phyloP scores from a whole-genome alignment of 257 asterid species.

The Primulina huaijiensis region DNA sequence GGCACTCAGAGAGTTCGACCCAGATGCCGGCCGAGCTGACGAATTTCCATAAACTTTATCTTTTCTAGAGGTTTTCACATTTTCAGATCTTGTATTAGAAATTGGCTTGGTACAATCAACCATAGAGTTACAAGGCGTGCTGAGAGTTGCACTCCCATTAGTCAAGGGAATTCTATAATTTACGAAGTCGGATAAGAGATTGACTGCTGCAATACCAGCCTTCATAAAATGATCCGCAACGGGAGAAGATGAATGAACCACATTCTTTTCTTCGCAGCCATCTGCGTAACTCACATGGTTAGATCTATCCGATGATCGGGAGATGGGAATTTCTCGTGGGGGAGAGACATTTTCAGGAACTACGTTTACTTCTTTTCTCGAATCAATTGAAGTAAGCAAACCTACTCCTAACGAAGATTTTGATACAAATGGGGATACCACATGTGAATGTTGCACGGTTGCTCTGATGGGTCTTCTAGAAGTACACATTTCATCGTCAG shows the following conservation, averaged over 20 bases:
- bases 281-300: constrained; percentile 44
- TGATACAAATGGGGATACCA: constrained; percentile 39
- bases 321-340: constrained; percentile 32
- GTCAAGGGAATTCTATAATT: constrained; percentile 58
- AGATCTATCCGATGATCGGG: constrained; percentile 31
- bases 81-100: constrained; percentile 38
- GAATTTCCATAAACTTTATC: constrained; percentile 44
- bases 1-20: constrained; percentile 28
- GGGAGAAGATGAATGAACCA: constrained; percentile 49
- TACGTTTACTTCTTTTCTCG: constrained; percentile 35
- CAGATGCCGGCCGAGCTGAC: constrained; percentile 28
- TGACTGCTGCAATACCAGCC: constrained; percentile 88
- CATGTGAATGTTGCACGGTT: constrained; percentile 38
- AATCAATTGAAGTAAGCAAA: constrained; percentile 45
- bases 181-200: constrained; percentile 76
- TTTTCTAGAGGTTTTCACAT: constrained; percentile 36
- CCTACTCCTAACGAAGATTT: constrained; percentile 49
- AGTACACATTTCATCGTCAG: constrained; percentile 70
- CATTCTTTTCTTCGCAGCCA: constrained; percentile 31
- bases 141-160: constrained; percentile 45
- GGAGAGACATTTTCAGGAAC: constrained; percentile 28
- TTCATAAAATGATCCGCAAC: constrained; percentile 70
- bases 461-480: constrained; percentile 50
- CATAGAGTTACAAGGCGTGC: constrained; percentile 40
- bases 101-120: constrained; percentile 48